Base-by-base conservation (phyloP, 23 red algal genomes). In the Cyanidium caldarium region DNA sequence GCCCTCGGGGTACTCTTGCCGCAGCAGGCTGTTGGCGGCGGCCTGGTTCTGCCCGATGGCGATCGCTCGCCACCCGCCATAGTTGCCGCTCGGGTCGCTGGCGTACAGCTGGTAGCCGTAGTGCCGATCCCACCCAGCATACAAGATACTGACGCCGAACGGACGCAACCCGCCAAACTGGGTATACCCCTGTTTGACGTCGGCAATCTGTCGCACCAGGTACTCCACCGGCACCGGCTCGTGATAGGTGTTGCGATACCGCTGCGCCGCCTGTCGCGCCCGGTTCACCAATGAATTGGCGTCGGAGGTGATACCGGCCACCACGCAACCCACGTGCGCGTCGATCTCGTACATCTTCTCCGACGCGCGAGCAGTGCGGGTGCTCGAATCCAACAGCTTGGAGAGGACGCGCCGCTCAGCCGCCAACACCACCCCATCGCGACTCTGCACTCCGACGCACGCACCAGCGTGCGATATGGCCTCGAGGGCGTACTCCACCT, bases 331-430 rank as follows among this genome's bases (percentile, higher is more conserved):
- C 21, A 98, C 65, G 65, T 98, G 92, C 34, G 67, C 65, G 65
- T 98, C 92, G 37, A 98, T 81, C 35, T 81, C 82, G 77, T 98
- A 98, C 92, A 98, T 98, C 70, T 98, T 98, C 72, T 98, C 92
- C 25, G 92, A 89, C 44, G 75, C 72, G 19, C 51, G 51, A 28
- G 51, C 31, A 12, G 31, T 12, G 23, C 51, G 51, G 5, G n/a
- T 28, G 7, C 51, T 12, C 19, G 73, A 78, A 44, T 98, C 92
- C 37, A 98, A 35, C 19, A 98, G 84, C 73, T 98, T 98, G 17
- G 92, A 98, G 3, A 84, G 70, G n/a, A 82, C 84, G 56, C 87
- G 87, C 71, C 83, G 84, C 69, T 98, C 92, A 1, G 84, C 92
- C 19, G 92, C 92, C 3, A 98, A 65, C 0, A 98, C 92, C 12